These are phyloP conservation scores for Dacryopinax primogenitus DNA, from an alignment of 768 basidiomycete species.

Conservation along the genomic window DNA sequence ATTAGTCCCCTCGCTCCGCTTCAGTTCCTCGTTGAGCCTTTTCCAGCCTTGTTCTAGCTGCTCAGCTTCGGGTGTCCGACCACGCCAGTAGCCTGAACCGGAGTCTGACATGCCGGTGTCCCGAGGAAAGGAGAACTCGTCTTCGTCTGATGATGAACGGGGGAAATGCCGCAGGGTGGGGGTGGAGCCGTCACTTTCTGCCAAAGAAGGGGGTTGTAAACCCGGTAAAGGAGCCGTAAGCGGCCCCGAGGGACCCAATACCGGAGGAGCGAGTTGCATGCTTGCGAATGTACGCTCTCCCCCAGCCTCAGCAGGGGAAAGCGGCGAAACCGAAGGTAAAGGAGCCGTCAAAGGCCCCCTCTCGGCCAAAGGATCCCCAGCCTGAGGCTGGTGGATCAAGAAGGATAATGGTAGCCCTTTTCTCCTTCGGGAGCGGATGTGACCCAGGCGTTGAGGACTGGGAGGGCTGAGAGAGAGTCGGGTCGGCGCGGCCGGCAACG, in stretches of 20 bases:
- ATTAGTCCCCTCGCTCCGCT: background rate
- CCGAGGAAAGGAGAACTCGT: background rate
- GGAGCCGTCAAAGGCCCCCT: background rate
- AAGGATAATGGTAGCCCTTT: background rate
- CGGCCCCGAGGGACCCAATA: background rate
- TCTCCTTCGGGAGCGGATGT: background rate
- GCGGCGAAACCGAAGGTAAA: too few species aligned
- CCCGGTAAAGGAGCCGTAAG: background rate
- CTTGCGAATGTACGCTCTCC: too few species aligned
- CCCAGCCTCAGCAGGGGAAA: too few species aligned
- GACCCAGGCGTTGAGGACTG: too few species aligned
- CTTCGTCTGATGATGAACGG: background rate
- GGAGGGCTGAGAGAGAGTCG: too few species aligned
- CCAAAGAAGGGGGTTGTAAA: background rate
- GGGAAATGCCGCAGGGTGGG: background rate
- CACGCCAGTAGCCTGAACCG: background rate
- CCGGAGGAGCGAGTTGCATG: too few species aligned
- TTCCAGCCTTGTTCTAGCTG: slow-evolving; percentile 6
- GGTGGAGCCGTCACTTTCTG: background rate
- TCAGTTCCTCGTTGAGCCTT: background rate
- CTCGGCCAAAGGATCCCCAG: background rate
- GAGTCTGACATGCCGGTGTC: background rate
- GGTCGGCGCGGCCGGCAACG: background rate
- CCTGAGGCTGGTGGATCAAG: background rate
- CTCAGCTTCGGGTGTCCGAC: background rate